phyloP scores from a whole-genome alignment of 192 early-diverging fungal species.

The Pilobolus umbonatus region DNA sequence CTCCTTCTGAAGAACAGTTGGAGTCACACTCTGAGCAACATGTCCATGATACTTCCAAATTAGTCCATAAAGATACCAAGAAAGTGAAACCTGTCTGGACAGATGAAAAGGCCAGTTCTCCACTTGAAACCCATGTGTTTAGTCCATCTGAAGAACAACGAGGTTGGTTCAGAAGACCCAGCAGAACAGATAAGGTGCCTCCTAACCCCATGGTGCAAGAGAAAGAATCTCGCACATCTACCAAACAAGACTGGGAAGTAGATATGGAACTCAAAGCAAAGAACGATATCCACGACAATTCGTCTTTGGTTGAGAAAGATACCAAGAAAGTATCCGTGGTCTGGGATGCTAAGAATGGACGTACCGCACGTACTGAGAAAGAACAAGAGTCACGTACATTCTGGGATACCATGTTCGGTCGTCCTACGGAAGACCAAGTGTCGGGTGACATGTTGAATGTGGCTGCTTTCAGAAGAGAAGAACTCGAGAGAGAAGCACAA shows the following conservation, averaged over 20 bases:
- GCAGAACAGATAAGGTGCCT: neutral
- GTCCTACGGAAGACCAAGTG: too few species aligned
- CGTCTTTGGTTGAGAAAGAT: neutral
- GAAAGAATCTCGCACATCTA: neutral
- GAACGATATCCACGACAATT: neutral
- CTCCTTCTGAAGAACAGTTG: neutral
- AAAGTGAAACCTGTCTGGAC: neutral
- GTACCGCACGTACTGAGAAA: too few species aligned
- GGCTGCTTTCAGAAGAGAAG: too few species aligned
- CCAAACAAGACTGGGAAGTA: conserved; percentile 1
- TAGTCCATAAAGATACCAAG: neutral
- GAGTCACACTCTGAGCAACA: neutral
- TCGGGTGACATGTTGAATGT: too few species aligned
- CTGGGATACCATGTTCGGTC: too few species aligned
- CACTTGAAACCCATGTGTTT: neutral
- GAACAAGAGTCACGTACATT: too few species aligned
- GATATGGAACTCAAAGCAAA: conserved; percentile 1
- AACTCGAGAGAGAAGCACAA: too few species aligned
- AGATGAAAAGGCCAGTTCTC: neutral
- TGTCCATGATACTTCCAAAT: neutral
- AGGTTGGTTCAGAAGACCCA: neutral
- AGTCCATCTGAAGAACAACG: neutral
- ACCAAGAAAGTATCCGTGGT: neutral
- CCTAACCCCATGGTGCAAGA: conserved; percentile 7
- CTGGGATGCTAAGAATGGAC: neutral